phyloP scores from a whole-genome alignment of 192 early-diverging fungal genomes.

The Allomyces macrogynus region DNA sequence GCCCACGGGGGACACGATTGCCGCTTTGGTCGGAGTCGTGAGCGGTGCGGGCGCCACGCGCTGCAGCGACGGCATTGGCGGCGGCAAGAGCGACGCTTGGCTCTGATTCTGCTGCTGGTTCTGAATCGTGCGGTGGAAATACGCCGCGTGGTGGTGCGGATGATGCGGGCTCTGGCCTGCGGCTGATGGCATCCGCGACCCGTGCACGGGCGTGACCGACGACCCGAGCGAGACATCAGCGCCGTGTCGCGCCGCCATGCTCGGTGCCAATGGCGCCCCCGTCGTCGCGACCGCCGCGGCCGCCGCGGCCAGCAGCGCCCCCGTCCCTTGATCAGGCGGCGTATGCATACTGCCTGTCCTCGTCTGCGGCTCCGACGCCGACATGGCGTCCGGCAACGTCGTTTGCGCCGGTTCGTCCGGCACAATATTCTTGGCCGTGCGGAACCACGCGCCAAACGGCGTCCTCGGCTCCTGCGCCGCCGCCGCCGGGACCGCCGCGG shows the following conservation, averaged over 20 bases:
- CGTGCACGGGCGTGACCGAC: background rate
- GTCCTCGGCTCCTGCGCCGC: too few species aligned
- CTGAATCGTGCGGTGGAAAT: too few species aligned
- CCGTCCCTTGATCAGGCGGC: background rate
- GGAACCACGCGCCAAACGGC: too few species aligned
- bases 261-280: background rate
- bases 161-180: background rate
- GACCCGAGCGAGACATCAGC: background rate
- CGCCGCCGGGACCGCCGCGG: too few species aligned
- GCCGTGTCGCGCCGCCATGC: too few species aligned
- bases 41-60: background rate
- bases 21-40: slow-evolving; percentile 1
- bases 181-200: background rate
- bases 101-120: too few species aligned
- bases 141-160: too few species aligned
- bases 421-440: background rate
- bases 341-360: background rate
- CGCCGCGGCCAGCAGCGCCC: background rate
- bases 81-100: background rate
- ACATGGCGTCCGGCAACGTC: background rate
- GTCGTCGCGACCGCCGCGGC: background rate
- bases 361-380: background rate
- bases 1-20: background rate
- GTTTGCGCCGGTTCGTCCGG: background rate
- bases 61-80: background rate